Evolutionary conservation across 768 basidiomycete genomes (phyloP).

Genomic region (Pholiota molesta): DNA sequence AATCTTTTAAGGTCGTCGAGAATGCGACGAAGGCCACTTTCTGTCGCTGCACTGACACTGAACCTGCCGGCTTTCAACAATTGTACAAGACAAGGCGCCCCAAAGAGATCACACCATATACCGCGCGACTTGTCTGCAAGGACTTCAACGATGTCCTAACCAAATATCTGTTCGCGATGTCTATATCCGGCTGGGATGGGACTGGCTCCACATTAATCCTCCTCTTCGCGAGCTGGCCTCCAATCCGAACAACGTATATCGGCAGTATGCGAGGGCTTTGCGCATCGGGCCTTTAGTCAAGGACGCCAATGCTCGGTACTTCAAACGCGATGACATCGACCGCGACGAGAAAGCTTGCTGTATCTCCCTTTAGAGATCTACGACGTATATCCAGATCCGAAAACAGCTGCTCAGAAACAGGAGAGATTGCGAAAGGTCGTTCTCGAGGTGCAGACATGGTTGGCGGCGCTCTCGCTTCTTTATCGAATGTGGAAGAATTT

Average conservation of each 20-base stretch:
- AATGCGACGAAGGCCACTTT: constrained; percentile 9
- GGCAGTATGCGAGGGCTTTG: constrained; percentile 3
- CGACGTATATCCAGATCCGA: neutral
- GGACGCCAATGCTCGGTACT: neutral
- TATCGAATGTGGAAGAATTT: constrained; percentile 3
- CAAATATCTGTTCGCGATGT: constrained; percentile 4
- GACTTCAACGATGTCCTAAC: constrained; percentile 1
- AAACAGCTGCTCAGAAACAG: neutral
- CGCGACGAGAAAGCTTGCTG: neutral
- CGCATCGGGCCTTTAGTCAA: constrained; percentile 2
- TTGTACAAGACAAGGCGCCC: constrained; percentile 1
- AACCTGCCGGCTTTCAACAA: neutral
- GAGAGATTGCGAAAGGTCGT: neutral
- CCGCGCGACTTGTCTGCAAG: constrained; percentile 3
- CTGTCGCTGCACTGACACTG: constrained; percentile 1
- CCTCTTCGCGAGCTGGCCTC: constrained; percentile 3
- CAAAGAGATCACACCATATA: constrained; percentile 1
- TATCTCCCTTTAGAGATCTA: neutral
- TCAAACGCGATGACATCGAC: neutral
- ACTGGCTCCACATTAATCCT: constrained; percentile 3
- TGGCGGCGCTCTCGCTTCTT: neutral
- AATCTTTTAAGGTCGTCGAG: constrained; percentile 5
- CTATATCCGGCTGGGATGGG: neutral
- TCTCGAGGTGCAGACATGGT: neutral
- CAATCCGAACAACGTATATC: neutral